Evolutionary conservation across 768 basidiomycete genomes (phyloP).

Genomic region (Xerocomus brunneocitrinus): DNA sequence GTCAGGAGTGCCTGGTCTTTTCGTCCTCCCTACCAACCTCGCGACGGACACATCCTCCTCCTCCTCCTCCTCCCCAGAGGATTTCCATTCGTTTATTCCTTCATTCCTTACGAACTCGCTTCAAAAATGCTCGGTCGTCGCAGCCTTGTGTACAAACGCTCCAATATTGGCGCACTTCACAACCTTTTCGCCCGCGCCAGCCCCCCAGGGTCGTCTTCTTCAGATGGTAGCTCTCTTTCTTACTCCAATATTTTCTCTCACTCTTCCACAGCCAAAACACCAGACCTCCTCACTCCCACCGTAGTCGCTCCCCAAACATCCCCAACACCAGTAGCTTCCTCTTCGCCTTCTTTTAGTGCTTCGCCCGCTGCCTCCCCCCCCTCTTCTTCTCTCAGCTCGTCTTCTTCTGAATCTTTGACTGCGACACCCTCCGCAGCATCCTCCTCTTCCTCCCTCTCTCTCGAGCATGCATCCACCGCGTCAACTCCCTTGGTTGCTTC

Average conservation of each 20-base stretch:
- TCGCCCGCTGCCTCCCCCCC: conserved; percentile 1
- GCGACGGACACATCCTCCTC: conserved; percentile 1
- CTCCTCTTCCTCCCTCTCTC: conserved; percentile 3
- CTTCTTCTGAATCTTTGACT: conserved; percentile 2
- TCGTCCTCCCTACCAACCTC: background rate
- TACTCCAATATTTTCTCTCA: background rate
- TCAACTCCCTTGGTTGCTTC: background rate
- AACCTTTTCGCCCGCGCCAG: conserved; percentile 5
- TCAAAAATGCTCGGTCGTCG: conserved; percentile 11
- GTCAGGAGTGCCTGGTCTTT: conserved; percentile 4
- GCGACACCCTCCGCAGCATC: conserved; percentile 1
- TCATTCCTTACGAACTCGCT: conserved; percentile 22
- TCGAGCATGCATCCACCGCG: conserved; percentile 4
- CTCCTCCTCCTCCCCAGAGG: background rate
- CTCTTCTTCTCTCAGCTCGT: conserved; percentile 9
- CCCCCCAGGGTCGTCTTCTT: background rate
- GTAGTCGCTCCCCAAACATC: background rate
- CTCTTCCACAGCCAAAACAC: conserved; percentile 1
- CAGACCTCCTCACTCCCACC: background rate
- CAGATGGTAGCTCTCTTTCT: background rate
- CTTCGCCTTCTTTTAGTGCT: conserved; percentile 4
- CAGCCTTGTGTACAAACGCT: conserved; percentile 15
- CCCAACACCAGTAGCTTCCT: background rate
- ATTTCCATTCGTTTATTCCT: conserved; percentile 15
- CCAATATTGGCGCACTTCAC: background rate